Base-by-base conservation (phyloP, 768 basidiomycete genomes). In the Galerina marginata region DNA sequence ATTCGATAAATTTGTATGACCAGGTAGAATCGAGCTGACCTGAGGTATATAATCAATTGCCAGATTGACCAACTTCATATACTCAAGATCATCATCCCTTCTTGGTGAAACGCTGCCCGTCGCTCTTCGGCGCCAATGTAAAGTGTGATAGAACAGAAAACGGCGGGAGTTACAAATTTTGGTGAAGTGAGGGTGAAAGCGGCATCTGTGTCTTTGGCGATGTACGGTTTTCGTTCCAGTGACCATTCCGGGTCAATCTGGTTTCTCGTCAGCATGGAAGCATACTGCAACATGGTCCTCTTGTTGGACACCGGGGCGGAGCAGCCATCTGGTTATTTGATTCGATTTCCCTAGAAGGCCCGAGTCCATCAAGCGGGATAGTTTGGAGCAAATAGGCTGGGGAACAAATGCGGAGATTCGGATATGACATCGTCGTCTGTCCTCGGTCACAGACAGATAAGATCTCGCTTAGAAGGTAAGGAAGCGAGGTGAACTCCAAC, bases 171-270 rank as follows among this genome's bases (percentile, higher is more conserved):
- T 6, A 68, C 70, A 7, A 66, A 48, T 10, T 65, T 56, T 2
- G 65, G 42, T 6, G 75, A 65, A 12, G 78, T 74, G n/a, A 83
- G 58, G 33, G 83, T 77, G 65, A 78, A 77, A 33, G 67, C 71
- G 10, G 81, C 78, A 23, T 67, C 67, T 2, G 79, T 79, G 66
- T 83, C 78, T 56, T 68, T 66, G 3, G 75, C 78, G 36, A 83
- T 83, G 61, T 77, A 83, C 14, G 67, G 61, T 62, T 81, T 82
- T 45, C 82, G 72, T 65, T 82, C 81, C 9, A 63, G 48, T 23
- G 82, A 83, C 33, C 83, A 69, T 57, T 83, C 81, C 4, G 83
- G 81, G 60, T 83, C 82, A 54, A 83, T 83, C 82, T 83, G 40
- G 38, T 12, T 25, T 37, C 57, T 42, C 47, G 49, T 51, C 9